These are phyloP conservation scores for Stygiomarasmius scandens DNA, from an alignment of 1,284 basidiomycete genomes.

Conservation along the genomic window DNA sequence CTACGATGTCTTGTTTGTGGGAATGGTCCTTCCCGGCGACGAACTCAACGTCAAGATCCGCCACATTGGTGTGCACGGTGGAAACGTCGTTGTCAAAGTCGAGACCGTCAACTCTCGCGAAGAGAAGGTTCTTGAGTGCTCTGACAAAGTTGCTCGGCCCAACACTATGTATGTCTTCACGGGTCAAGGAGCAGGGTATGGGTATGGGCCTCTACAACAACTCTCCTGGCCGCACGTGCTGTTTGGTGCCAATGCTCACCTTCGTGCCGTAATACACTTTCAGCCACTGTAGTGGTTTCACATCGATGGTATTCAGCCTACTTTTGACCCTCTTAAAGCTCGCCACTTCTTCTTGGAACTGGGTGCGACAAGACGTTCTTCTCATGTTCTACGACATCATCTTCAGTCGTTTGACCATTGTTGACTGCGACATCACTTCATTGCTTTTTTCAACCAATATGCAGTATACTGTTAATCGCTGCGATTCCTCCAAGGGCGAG, in stretches of 20 bases:
- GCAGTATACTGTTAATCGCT: conserved; percentile 92
- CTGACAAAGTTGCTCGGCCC: conserved; percentile 91
- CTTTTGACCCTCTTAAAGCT: conserved; percentile 94
- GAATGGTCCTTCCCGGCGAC: conserved; percentile 97
- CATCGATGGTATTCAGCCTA: conserved; percentile 92
- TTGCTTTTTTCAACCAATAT: conserved; percentile 98
- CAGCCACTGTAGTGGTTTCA: conserved; percentile 93
- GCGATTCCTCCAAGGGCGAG: conserved; percentile 83
- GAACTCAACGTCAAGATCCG: conserved; percentile 87
- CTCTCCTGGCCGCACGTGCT: conserved; percentile 89
- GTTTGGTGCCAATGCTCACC: conserved; percentile 96
- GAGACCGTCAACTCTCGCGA: conserved; percentile 85
- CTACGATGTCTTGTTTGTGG: conserved; percentile 91
- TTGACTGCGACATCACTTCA: conserved; percentile 95
- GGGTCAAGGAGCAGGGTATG: conserved; percentile 98
- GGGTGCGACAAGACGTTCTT: conserved; percentile 95
- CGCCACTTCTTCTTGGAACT: conserved; percentile 99
- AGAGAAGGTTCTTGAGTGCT: conserved; percentile 91
- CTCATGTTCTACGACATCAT: conserved; percentile 98
- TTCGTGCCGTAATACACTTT: conserved; percentile 97
- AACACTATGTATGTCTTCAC: conserved; percentile 97
- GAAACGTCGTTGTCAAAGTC: conserved; percentile 91
- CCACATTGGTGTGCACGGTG: conserved; percentile 89
- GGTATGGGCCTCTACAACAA: conserved; percentile 97
- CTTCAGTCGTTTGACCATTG: conserved; percentile 89